Evolutionary conservation across 139 green algal genomes (phyloP).

Genomic region (Protoeuglena noctilucae): DNA sequence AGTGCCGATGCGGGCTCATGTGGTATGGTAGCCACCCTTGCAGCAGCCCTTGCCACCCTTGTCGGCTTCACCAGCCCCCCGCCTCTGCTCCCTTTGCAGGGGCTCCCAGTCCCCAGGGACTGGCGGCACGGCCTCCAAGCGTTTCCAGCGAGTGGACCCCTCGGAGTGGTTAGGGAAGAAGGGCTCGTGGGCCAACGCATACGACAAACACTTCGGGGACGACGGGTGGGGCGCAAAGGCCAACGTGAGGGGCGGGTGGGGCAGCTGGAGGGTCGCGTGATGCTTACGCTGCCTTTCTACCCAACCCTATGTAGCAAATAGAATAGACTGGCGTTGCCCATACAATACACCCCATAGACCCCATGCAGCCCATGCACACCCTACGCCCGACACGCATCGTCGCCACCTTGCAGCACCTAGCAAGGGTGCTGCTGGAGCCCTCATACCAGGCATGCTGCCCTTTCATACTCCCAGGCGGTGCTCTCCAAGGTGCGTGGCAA

Average conservation of each 20-base stretch:
- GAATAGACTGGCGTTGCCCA: background rate
- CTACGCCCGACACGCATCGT: background rate
- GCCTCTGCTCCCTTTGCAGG: no score
- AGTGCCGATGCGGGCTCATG: background rate
- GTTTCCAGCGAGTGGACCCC: conserved; percentile 14
- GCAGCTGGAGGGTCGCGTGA: background rate
- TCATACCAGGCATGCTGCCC: conserved; percentile 11
- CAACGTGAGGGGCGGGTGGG: background rate
- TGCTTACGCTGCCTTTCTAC: no score
- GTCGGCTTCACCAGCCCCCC: no score
- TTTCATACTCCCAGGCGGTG: conserved; percentile 15
- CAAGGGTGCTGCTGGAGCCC: conserved; percentile 52
- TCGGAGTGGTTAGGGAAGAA: conserved; percentile 66
- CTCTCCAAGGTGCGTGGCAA: conserved; percentile 39
- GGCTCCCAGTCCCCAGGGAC: background rate
- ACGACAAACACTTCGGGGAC: background rate
- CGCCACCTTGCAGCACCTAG: conserved; percentile 1
- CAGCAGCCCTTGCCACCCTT: no score
- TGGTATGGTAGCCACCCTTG: background rate
- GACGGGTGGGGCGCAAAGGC: background rate
- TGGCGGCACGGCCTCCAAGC: background rate
- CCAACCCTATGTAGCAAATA: background rate
- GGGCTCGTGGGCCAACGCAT: conserved; percentile 26
- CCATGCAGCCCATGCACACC: background rate
- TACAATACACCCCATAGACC: background rate